phyloP scores from a whole-genome alignment of 1,284 basidiomycete species.

The Cutaneotrichosporon curvatum region DNA sequence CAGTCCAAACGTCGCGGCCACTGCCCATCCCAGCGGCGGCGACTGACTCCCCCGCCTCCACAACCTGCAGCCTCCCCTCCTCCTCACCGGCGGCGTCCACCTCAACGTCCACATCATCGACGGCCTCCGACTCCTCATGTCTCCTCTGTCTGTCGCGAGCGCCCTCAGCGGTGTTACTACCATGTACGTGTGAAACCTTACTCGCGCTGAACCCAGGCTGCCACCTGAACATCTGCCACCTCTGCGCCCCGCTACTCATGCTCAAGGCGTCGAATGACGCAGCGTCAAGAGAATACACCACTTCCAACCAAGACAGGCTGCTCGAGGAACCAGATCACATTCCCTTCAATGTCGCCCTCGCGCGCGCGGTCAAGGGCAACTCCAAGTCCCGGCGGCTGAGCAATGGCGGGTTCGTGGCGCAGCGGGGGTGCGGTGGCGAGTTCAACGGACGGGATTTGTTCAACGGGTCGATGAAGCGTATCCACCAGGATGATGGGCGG shows the following conservation, averaged over 20 bases:
- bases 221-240: conserved; percentile 36
- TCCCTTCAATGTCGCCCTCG: conserved; percentile 24
- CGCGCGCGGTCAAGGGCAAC: conserved; percentile 24
- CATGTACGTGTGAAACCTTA: conserved; percentile 22
- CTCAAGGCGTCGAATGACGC: conserved; percentile 3
- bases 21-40: too few species aligned
- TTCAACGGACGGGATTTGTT: conserved; percentile 14
- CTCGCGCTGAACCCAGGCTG: conserved; percentile 20
- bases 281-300: neutral
- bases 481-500: neutral
- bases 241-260: conserved; percentile 34
- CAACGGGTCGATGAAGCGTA: neutral
- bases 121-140: conserved; percentile 8
- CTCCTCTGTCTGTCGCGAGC: conserved; percentile 30
- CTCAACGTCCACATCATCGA: too few species aligned
- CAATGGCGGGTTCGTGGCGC: conserved; percentile 25
- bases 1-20: too few species aligned
- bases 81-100: too few species aligned
- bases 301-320: neutral
- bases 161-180: conserved; percentile 32
- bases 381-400: conserved; percentile 21
- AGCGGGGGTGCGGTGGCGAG: conserved; percentile 21
- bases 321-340: conserved; percentile 1
- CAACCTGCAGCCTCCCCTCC: too few species aligned
- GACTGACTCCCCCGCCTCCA: too few species aligned